These are phyloP conservation scores for Protea cynaroides DNA, from an alignment of 164 flowering plant genomes.

Conservation along the genomic window DNA sequence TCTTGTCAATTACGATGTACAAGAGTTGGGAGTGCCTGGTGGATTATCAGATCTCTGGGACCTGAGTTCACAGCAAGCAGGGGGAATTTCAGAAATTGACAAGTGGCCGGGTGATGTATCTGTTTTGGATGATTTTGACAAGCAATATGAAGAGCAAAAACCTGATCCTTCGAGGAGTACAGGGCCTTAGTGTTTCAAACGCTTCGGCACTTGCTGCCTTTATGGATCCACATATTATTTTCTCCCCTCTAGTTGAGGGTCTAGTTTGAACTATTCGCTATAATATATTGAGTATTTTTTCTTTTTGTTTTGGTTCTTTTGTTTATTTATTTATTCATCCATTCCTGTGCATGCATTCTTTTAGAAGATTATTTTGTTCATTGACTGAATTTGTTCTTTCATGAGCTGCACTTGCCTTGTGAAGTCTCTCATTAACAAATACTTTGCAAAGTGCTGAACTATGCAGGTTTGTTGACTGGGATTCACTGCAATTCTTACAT, in stretches of 20 bases:
- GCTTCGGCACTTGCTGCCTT: constrained; percentile 14
- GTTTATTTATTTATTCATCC: not conserved
- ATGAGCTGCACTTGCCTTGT: not conserved
- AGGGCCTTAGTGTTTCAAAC: constrained; percentile 28
- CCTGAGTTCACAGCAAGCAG: constrained; percentile 28
- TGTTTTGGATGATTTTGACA: constrained; percentile 26
- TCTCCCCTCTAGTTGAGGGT: not conserved
- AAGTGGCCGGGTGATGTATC: constrained; percentile 36
- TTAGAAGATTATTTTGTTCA: not conserved
- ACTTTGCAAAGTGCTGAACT: not conserved
- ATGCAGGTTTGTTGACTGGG: not conserved
- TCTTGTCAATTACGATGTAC: constrained; percentile 26
- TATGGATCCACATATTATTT: constrained; percentile 11
- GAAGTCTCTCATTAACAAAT: not conserved
- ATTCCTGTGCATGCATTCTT: not conserved
- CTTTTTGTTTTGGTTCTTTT: constrained; percentile 3
- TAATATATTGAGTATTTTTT: constrained; percentile 12
- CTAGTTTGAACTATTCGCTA: constrained; percentile 10
- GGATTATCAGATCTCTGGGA: constrained; percentile 56
- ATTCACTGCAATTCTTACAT: not conserved
- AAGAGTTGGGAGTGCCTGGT: constrained; percentile 31
- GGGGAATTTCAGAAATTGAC: constrained; percentile 38
- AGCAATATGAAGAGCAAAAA: constrained; percentile 16
- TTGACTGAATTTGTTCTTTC: not conserved
- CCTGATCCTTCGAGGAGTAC: constrained; percentile 14